Base-by-base conservation (phyloP, 257 asterid genomes). In the Scutellaria minor region DNA sequence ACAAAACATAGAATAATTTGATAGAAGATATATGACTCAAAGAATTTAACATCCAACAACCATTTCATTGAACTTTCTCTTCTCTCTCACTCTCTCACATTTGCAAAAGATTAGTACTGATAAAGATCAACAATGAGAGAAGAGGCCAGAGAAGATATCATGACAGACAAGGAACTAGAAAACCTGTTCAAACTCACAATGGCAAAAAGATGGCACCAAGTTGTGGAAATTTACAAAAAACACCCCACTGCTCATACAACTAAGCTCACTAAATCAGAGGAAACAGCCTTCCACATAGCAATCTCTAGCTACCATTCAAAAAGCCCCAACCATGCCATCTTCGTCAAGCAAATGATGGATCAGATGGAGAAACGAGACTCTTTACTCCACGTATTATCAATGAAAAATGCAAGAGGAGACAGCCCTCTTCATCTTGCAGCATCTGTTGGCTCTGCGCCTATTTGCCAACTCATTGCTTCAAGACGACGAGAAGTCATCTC, bases 381-480 rank as follows among this genome's bases (percentile, higher is more conserved):
- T 9, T 7, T 39, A 4, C 0, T 1, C 1, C 3, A 8, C 0
- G 66, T 64, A 11, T 51, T 86, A 15, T 0, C 3, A 2, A 57
- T 51, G 60, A 15, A 31, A 41, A 83, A 80, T 20, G 68, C 22
- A 12, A 79, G 53, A 18, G 89, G 89, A 41, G 69, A 84, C 78
- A 84, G 87, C 1, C 82, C 87, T 52, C 89, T 86, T 44, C 91
- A 86, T 39, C 70, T 86, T 1, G 89, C 91, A n/a, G 89, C 91
- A 8, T 80, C 80, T 4, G 79, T 77, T 15, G 86, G 91, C 31
- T 78, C 81, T 71, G 77, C 15, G 10, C 18, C 9, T 0, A 58
- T 79, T 0, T 81, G 86, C 39, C 0, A 12, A 0, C n/a, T 41
- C 55, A 73, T 86, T 14, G 81, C 75, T 3, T 2, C 35, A 2